These are phyloP conservation scores for Mucor irregularis DNA, from an alignment of 371 early-diverging fungal genomes.

Conservation along the genomic window DNA sequence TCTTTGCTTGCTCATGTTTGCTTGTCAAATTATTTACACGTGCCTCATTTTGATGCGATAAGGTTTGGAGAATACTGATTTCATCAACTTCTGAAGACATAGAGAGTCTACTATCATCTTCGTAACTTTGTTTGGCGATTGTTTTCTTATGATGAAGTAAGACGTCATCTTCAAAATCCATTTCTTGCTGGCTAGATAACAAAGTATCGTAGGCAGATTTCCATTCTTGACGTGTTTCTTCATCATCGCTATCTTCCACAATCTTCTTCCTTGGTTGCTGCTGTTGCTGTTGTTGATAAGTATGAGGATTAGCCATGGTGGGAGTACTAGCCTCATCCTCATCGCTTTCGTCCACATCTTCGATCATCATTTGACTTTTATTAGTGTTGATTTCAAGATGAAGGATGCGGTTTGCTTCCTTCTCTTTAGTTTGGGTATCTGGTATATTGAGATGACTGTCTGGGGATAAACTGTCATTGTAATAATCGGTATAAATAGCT, in stretches of 20 bases:
- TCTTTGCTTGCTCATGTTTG: background rate
- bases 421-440: background rate
- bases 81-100: conserved; percentile 17
- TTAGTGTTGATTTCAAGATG: background rate
- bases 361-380: conserved; percentile 1
- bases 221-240: conserved; percentile 2
- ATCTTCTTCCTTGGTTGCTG: background rate
- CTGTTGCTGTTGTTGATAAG: background rate
- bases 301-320: conserved; percentile 12
- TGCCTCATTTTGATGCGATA: conserved; percentile 3
- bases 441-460: too few relatives aligned
- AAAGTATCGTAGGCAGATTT: conserved; percentile 1
- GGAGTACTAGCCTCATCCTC: conserved; percentile 17
- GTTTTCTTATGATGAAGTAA: background rate
- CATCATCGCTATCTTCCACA: background rate
- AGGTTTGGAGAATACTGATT: conserved; percentile 1
- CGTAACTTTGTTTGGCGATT: too few relatives aligned
- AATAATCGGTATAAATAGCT: too few relatives aligned
- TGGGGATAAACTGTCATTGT: too few relatives aligned
- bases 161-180: conserved; percentile 13
- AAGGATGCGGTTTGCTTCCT: background rate
- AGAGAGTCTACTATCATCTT: background rate
- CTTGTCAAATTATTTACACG: background rate
- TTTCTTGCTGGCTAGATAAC: conserved; percentile 1
- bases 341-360: conserved; percentile 10